Conservation (phyloP, 352 stramenopile species). For the Phytophthora hibernalis region DNA sequence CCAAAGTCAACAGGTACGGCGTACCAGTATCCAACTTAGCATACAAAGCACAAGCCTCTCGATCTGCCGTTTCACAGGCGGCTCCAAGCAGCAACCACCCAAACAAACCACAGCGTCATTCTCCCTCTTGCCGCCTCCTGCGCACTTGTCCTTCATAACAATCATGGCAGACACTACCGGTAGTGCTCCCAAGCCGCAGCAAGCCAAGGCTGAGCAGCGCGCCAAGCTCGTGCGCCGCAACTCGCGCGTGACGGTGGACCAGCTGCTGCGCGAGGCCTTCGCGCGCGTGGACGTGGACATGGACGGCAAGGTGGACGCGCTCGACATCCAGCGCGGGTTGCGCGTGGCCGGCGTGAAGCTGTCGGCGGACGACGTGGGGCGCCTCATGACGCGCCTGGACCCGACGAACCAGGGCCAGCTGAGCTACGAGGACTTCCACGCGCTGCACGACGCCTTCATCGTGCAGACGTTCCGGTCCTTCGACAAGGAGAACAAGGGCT, state of each 20-base stretch:
- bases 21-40: conserved; percentile 21
- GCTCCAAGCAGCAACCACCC: conserved; percentile 34
- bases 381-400: conserved; percentile 77
- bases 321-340: conserved; percentile 81
- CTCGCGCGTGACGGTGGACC: conserved; percentile 81
- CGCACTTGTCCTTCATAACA: not conserved
- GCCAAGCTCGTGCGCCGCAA: conserved; percentile 75
- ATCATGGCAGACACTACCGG: conserved; percentile 31
- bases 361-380: conserved; percentile 56
- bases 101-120: conserved; percentile 20
- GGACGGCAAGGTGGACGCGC: conserved; percentile 72
- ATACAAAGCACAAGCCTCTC: conserved; percentile 29
- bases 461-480: conserved; percentile 75
- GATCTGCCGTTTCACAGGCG: conserved; percentile 17
- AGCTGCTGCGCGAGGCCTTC: conserved; percentile 77
- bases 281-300: conserved; percentile 74
- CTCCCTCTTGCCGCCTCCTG: conserved; percentile 6
- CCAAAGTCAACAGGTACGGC: not conserved
- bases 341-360: conserved; percentile 68
- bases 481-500: conserved; percentile 73
- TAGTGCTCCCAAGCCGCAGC: conserved; percentile 2
- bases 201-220: conserved; percentile 19
- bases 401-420: conserved; percentile 72
- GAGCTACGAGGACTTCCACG: conserved; percentile 78
- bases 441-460: conserved; percentile 83